A percentile compares a stretch with the other conserved stretches of the same genome.
Evolutionary conservation across 2,329 filamentous ascomycete species (phyloP).

Genomic region (Exophiala oligosperma): DNA sequence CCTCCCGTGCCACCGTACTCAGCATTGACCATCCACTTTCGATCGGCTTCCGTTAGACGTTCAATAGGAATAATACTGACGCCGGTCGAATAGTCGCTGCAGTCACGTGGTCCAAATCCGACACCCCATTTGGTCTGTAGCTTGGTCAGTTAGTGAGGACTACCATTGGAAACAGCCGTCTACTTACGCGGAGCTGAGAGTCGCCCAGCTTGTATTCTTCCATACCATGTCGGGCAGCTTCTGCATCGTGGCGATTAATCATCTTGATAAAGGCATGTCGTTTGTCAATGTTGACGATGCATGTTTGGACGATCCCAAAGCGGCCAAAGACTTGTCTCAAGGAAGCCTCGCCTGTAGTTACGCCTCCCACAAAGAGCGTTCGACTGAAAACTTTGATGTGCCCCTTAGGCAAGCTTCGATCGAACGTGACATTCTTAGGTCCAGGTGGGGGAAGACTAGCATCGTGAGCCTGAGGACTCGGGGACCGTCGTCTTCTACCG

Average conservation of each 20-base stretch:
- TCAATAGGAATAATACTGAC: slow-evolving; percentile 91
- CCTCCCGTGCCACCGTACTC: slow-evolving; percentile 93
- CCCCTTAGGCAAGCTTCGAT: slow-evolving; percentile 69
- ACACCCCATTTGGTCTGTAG: slow-evolving; percentile 90
- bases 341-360: slow-evolving; percentile 81
- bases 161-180: slow-evolving; percentile 3
- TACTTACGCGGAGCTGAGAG: slow-evolving; percentile 68
- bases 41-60: slow-evolving; percentile 90
- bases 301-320: slow-evolving; percentile 89
- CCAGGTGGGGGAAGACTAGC: slow-evolving; percentile 47
- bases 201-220: slow-evolving; percentile 73
- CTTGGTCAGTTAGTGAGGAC: slow-evolving; percentile 30
- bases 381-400: slow-evolving; percentile 91
- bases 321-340: slow-evolving; percentile 76
- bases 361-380: slow-evolving; percentile 94
- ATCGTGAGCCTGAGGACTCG: slow-evolving; percentile 54
- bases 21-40: slow-evolving; percentile 94
- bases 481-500: slow-evolving; percentile 62
- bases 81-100: slow-evolving; percentile 90
- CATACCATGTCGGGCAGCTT: slow-evolving; percentile 82
- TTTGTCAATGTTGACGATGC: slow-evolving; percentile 97
- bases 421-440: slow-evolving; percentile 78
- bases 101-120: slow-evolving; percentile 93
- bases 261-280: slow-evolving; percentile 99
- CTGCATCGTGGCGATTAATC: slow-evolving; percentile 82